Conservation (phyloP, 2,329 filamentous ascomycete species). For the Aureobasidium uvarum region DNA sequence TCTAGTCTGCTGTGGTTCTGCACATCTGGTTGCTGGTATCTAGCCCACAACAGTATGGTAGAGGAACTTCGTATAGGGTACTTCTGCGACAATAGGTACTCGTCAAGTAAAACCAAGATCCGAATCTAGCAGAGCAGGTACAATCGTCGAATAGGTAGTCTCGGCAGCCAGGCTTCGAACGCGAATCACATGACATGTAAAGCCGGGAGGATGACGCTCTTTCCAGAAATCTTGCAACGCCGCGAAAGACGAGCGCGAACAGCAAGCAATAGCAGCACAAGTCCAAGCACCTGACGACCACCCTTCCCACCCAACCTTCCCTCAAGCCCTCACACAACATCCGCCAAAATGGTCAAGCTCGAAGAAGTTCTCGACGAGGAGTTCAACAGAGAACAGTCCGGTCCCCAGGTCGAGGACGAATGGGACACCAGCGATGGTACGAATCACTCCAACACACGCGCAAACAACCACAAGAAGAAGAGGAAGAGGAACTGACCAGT, state of each 20-base stretch:
- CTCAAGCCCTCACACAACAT: neutral
- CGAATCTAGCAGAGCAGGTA: too few relatives aligned
- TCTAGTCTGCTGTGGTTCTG: neutral
- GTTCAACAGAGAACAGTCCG: constrained; percentile 70
- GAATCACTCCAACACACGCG: constrained; percentile 48
- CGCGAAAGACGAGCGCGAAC: neutral
- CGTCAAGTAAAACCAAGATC: too few relatives aligned
- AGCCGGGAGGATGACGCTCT: constrained; percentile 12
- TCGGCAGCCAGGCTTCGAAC: neutral
- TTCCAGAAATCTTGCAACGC: constrained; percentile 15
- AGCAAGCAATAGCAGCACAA: constrained; percentile 6
- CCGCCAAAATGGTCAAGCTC: constrained; percentile 81
- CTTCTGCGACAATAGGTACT: too few relatives aligned
- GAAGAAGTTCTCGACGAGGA: constrained; percentile 97
- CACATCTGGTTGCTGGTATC: too few relatives aligned
- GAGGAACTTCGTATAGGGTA: too few relatives aligned
- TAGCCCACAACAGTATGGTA: too few relatives aligned
- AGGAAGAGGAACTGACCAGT: neutral
- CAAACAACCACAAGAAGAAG: constrained; percentile 61
- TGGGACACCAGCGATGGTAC: constrained; percentile 91
- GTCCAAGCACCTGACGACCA: neutral
- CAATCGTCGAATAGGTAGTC: too few relatives aligned
- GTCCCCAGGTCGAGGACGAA: constrained; percentile 70
- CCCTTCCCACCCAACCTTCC: neutral
- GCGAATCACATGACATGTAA: neutral